Evolutionary conservation across 2,329 filamentous ascomycete species (phyloP), one percentile per base, ranked within the genome.

Genomic region (Periconia macrospinosa): DNA sequence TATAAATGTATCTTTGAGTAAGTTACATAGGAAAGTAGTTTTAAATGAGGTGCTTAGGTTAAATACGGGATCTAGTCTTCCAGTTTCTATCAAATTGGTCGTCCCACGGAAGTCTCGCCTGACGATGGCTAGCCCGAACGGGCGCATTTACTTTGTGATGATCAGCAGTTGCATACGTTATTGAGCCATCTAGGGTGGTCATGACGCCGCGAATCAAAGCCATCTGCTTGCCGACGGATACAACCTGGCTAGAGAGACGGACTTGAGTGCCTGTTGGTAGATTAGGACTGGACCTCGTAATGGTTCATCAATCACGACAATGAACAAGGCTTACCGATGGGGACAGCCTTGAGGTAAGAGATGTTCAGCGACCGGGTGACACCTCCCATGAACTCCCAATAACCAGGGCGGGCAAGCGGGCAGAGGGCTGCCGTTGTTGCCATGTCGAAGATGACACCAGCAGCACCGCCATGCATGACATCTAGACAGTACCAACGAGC

Each of bases 361-460:
- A 83, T 75, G 55, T 79, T 80, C 30, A 83, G 66, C 1, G 75
- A 74, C 6, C 81, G 70, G 3, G 79, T 80, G 0, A 83, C 79
- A 5, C 80, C 80, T 1, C 78, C 80, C 49, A 82, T 69, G 57
- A 82, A 81, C 70, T 81, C 76, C 79, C 79, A 83, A 60, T 75
- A 81, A 2, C 77, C 79, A 0, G 78, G 76, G 35, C 69, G 72
- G 6, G 79, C 73, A 13, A 83, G 47, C 1, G 80, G 79, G 41
- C 78, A 80, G 17, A 83, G 67, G 1, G 80, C 79, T 13, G 74
- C 74, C 0, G 78, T 81, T 5, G 79, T 83, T 1, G 67, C 62
- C 73, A 76, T 75, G 56, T 76, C 67, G 35, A 45, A 45, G 30
- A 48, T 49, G 14, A 35, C 43, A 17, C 69, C 73, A 8, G 69